Conservation (phyloP, 2,329 filamentous ascomycete genomes). For the Amphichorda felina region DNA sequence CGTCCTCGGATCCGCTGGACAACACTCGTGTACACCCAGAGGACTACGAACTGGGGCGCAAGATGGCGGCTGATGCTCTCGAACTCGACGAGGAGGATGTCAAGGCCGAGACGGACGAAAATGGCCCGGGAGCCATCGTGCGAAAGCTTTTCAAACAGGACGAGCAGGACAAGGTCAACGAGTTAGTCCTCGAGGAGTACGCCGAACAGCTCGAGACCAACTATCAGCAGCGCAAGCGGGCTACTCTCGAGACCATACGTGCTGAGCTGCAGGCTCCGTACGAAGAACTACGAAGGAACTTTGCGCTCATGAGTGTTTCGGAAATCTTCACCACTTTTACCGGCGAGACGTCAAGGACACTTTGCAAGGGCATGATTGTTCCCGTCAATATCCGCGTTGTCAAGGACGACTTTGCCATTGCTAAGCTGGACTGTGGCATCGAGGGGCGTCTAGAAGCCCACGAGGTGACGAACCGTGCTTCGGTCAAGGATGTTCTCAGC, state of each 20-base stretch:
- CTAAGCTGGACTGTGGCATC: constrained; percentile 86
- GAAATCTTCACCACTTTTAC: constrained; percentile 96
- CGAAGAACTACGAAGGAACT: constrained; percentile 81
- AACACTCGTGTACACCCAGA: constrained; percentile 96
- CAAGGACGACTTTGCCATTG: constrained; percentile 86
- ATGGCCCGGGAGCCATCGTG: constrained; percentile 81
- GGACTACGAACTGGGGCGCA: constrained; percentile 94
- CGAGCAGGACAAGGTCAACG: constrained; percentile 88
- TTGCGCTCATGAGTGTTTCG: constrained; percentile 55
- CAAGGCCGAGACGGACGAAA: constrained; percentile 84
- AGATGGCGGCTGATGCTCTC: constrained; percentile 95
- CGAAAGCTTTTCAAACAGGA: constrained; percentile 92
- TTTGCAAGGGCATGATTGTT: constrained; percentile 85
- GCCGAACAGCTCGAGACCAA: constrained; percentile 90
- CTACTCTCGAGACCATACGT: constrained; percentile 90
- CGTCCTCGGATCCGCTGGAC: constrained; percentile 82
- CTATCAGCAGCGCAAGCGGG: constrained; percentile 87
- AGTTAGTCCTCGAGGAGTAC: constrained; percentile 92
- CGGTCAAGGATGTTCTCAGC: constrained; percentile 62
- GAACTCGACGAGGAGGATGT: constrained; percentile 97
- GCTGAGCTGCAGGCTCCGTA: constrained; percentile 88
- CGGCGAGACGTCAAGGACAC: constrained; percentile 75
- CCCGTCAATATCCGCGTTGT: constrained; percentile 80
- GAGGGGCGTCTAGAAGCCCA: constrained; percentile 77
- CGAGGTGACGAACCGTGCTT: constrained; percentile 64